A percentile compares a stretch with the other conserved stretches of the same genome.
Conservation (phyloP, 2,329 filamentous ascomycete species). For the Colletotrichum orbiculare region DNA sequence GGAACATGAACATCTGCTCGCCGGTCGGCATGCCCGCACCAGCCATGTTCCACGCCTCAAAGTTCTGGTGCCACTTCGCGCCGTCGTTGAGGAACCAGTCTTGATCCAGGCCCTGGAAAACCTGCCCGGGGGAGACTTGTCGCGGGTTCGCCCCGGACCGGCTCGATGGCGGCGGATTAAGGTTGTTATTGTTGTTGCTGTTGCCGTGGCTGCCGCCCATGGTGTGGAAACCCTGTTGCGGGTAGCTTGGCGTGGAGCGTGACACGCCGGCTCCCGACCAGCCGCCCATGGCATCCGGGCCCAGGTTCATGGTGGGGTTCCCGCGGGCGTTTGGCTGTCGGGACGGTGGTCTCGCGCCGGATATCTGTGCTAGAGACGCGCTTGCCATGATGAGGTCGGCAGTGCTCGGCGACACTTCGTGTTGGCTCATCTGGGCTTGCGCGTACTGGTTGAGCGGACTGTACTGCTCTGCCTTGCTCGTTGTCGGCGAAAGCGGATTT, state of each 20-base stretch:
- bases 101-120: slow-evolving; percentile 58
- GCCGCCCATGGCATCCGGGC: slow-evolving; percentile 24
- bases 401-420: slow-evolving; percentile 39
- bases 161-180: not conserved
- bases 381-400: slow-evolving; percentile 43
- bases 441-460: slow-evolving; percentile 49
- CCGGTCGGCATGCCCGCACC: slow-evolving; percentile 18
- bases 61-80: slow-evolving; percentile 68
- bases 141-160: slow-evolving; percentile 36
- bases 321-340: slow-evolving; percentile 13
- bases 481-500: slow-evolving; percentile 28
- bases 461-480: slow-evolving; percentile 45
- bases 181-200: slow-evolving; percentile 1
- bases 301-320: not conserved
- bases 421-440: slow-evolving; percentile 43
- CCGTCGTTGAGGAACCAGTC: slow-evolving; percentile 70
- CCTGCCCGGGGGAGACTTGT: slow-evolving; percentile 44
- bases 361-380: slow-evolving; percentile 40
- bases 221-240: slow-evolving; percentile 34
- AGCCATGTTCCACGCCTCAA: slow-evolving; percentile 61
- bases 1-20: slow-evolving; percentile 37
- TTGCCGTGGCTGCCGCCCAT: slow-evolving; percentile 2
- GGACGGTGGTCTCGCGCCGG: slow-evolving; percentile 31
- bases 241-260: slow-evolving; percentile 44
- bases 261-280: slow-evolving; percentile 42